These are phyloP conservation scores for Alternaria gaisen DNA, from an alignment of 2,329 filamentous ascomycete species.

Conservation along the genomic window DNA sequence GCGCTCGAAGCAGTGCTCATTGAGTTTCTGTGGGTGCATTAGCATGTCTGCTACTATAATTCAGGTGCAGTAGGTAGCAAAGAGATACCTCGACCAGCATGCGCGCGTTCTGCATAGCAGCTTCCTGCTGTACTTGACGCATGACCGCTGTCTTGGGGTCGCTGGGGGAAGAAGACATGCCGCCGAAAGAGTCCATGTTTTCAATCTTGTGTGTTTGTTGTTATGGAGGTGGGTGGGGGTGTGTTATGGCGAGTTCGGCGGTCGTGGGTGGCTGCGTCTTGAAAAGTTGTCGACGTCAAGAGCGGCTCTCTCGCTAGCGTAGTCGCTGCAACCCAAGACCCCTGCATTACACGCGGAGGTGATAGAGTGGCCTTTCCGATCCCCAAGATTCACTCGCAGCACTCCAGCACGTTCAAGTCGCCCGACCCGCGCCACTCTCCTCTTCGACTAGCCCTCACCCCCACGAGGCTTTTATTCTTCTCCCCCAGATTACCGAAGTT, in stretches of 20 bases:
- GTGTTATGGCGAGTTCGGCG: slow-evolving; percentile 2
- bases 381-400: slow-evolving; percentile 20
- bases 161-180: slow-evolving; percentile 40
- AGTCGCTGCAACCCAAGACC: slow-evolving; percentile 20
- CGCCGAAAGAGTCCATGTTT: slow-evolving; percentile 47
- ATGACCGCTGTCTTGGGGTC: slow-evolving; percentile 60
- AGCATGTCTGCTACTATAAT: neutral
- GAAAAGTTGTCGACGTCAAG: slow-evolving; percentile 46
- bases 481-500: slow-evolving; percentile 35
- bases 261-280: slow-evolving; percentile 6
- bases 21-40: slow-evolving; percentile 54
- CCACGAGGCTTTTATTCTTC: slow-evolving; percentile 17
- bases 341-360: slow-evolving; percentile 41
- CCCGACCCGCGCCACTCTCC: slow-evolving; percentile 33
- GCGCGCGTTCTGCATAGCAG: slow-evolving; percentile 61
- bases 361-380: slow-evolving; percentile 24
- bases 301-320: slow-evolving; percentile 28
- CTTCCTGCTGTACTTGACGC: slow-evolving; percentile 63
- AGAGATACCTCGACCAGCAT: slow-evolving; percentile 55
- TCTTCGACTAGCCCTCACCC: slow-evolving; percentile 32
- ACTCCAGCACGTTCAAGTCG: slow-evolving; percentile 37
- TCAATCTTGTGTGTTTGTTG: slow-evolving; percentile 10
- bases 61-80: neutral
- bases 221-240: neutral
- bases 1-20: slow-evolving; percentile 65